A percentile compares a stretch with the other conserved stretches of the same genome.
Conservation (phyloP, 257 asterid species). For the Solanum habrochaites region DNA sequence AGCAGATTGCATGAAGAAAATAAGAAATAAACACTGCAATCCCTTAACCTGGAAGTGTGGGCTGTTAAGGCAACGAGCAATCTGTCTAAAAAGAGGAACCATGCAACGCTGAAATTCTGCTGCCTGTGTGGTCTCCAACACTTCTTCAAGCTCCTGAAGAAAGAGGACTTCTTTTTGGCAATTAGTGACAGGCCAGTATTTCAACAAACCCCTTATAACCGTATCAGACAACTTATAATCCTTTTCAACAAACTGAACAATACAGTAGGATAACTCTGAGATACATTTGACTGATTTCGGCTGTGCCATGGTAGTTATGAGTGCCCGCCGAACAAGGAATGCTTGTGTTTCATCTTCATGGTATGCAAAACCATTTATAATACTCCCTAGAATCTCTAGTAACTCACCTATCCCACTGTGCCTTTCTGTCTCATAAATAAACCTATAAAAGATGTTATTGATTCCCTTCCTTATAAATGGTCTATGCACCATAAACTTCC, state of each 20-base stretch:
- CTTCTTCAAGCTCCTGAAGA: constrained; percentile 72
- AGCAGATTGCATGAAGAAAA: neutral
- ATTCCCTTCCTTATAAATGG: constrained; percentile 86
- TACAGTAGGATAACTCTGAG: constrained; percentile 65
- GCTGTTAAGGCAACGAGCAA: constrained; percentile 65
- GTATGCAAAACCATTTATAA: constrained; percentile 87
- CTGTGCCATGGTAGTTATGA: constrained; percentile 85
- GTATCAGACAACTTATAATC: constrained; percentile 65
- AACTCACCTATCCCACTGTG: constrained; percentile 78
- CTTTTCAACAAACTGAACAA: constrained; percentile 71
- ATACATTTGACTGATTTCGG: constrained; percentile 44
- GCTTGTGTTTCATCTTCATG: constrained; percentile 90
- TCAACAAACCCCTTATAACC: constrained; percentile 67
- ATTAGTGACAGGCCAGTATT: constrained; percentile 71
- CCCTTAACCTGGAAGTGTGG: constrained; percentile 66
- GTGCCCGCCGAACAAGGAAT: constrained; percentile 66
- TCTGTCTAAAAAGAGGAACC: constrained; percentile 69
- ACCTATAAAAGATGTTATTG: constrained; percentile 60
- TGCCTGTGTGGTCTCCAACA: constrained; percentile 59
- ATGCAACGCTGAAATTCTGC: constrained; percentile 62
- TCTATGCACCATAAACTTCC: constrained; percentile 83
- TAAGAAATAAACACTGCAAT: neutral
- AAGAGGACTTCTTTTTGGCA: constrained; percentile 79
- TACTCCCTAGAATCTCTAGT: constrained; percentile 83
- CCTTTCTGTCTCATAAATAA: constrained; percentile 65